Conservation (phyloP, 2,329 filamentous ascomycete genomes). For the Pseudohalonectria lignicola region DNA sequence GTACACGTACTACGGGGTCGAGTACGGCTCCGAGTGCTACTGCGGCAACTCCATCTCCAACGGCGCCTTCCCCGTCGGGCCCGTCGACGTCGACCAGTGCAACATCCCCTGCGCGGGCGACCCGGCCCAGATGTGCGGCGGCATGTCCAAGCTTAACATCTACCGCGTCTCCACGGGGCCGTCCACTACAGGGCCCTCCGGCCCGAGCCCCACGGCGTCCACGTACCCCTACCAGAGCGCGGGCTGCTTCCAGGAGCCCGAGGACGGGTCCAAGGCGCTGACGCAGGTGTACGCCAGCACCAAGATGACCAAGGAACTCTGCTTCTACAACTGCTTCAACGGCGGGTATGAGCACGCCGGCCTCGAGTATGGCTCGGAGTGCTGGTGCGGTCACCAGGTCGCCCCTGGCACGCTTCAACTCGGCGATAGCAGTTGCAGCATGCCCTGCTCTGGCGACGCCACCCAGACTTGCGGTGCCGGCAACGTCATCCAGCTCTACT, state of each 20-base stretch:
- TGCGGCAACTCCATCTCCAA: constrained; percentile 12
- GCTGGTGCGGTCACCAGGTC: constrained; percentile 43
- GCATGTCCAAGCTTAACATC: constrained; percentile 9
- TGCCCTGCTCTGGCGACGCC: background rate
- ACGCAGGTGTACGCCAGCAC: background rate
- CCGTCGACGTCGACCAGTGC: constrained; percentile 10
- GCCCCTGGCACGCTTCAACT: no score
- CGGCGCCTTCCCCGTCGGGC: constrained; percentile 5
- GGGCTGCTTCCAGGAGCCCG: background rate
- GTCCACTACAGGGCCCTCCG: background rate
- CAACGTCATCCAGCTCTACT: background rate
- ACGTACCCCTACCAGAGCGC: background rate
- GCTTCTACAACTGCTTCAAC: constrained; percentile 2
- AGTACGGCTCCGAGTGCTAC: constrained; percentile 24
- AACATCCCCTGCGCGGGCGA: constrained; percentile 12
- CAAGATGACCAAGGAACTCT: constrained; percentile 29
- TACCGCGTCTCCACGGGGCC: constrained; percentile 1
- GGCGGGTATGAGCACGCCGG: constrained; percentile 39
- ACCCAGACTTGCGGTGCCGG: background rate
- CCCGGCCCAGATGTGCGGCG: constrained; percentile 12
- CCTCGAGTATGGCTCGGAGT: constrained; percentile 39
- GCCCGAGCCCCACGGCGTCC: background rate
- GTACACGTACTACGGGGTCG: constrained; percentile 25
- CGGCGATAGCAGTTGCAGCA: no score
- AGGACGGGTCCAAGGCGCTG: background rate